These are phyloP conservation scores for Venturia oleaginea DNA, from an alignment of 2,329 filamentous ascomycete species.

Conservation along the genomic window DNA sequence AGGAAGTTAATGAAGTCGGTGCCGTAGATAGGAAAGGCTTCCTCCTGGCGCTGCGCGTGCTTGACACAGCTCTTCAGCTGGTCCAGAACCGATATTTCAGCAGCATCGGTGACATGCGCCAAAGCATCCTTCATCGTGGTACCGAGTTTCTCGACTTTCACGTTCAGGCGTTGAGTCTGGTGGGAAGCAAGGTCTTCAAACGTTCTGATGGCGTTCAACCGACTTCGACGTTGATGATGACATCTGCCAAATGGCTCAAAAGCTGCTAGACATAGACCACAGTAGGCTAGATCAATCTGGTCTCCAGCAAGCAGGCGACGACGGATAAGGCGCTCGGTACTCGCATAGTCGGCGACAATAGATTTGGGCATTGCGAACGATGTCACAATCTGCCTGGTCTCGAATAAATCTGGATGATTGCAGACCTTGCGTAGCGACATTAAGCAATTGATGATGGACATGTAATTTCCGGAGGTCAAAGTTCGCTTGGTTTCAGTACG, in stretches of 20 bases:
- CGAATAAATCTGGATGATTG: conserved; percentile 95
- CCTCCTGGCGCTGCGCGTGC: conserved; percentile 23
- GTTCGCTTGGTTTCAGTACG: conserved; percentile 83
- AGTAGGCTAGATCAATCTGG: conserved; percentile 59
- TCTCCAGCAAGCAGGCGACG: conserved; percentile 51
- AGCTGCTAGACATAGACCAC: conserved; percentile 67
- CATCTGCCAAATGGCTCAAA: conserved; percentile 55
- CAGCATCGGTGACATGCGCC: background rate
- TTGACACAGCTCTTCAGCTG: conserved; percentile 8
- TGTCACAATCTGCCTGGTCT: conserved; percentile 91
- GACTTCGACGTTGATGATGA: conserved; percentile 28
- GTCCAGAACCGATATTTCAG: conserved; percentile 5
- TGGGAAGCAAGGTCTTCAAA: conserved; percentile 63
- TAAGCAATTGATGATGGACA: conserved; percentile 95
- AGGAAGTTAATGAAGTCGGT: conserved; percentile 67
- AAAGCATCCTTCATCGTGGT: conserved; percentile 26
- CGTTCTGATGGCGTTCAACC: conserved; percentile 54
- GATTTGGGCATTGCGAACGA: conserved; percentile 88
- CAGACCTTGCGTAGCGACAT: conserved; percentile 98
- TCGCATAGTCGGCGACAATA: conserved; percentile 62
- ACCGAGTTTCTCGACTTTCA: conserved; percentile 26
- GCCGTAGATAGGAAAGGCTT: conserved; percentile 74
- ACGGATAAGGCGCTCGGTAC: conserved; percentile 62
- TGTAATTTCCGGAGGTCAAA: conserved; percentile 83
- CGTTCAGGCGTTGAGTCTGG: conserved; percentile 50